phyloP scores from a whole-genome alignment of 257 asterid genomes.

The Leptodermis oblonga region DNA sequence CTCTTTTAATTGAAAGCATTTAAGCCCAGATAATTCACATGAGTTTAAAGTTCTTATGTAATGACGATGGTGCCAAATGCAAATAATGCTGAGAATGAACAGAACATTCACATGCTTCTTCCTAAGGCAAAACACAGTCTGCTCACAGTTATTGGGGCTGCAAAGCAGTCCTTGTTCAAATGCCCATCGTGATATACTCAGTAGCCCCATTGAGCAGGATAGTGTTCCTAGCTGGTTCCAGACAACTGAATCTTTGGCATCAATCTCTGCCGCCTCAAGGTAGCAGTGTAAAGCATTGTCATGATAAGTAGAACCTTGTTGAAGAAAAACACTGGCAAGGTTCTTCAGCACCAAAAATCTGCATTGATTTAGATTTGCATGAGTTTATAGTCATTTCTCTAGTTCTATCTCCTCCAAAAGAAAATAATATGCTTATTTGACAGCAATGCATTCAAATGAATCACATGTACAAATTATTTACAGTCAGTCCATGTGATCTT shows the following conservation, averaged over 20 bases:
- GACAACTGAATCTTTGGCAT: constrained; percentile 78
- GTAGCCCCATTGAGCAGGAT: constrained; percentile 91
- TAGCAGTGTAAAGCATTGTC: constrained; percentile 88
- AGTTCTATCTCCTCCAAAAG: background rate
- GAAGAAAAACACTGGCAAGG: constrained; percentile 82
- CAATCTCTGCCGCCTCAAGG: constrained; percentile 97
- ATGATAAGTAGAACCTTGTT: constrained; percentile 61
- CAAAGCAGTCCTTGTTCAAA: constrained; percentile 92
- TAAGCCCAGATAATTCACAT: background rate
- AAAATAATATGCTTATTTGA: background rate
- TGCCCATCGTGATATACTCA: constrained; percentile 97
- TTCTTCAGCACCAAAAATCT: constrained; percentile 92
- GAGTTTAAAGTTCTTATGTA: background rate
- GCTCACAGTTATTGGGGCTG: constrained; percentile 96
- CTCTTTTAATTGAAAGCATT: too few relatives aligned
- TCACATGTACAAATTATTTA: background rate
- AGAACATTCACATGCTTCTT: constrained; percentile 10
- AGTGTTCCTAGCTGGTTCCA: constrained; percentile 98
- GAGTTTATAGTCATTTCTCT: background rate
- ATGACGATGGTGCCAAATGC: background rate
- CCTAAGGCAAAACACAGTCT: constrained; percentile 20
- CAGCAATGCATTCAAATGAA: background rate
- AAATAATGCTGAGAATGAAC: constrained; percentile 13
- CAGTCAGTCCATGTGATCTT: background rate
- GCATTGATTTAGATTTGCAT: constrained; percentile 30